Base-by-base conservation (phyloP, 2,329 filamentous ascomycete genomes). In the Amauroascus verrucosus region DNA sequence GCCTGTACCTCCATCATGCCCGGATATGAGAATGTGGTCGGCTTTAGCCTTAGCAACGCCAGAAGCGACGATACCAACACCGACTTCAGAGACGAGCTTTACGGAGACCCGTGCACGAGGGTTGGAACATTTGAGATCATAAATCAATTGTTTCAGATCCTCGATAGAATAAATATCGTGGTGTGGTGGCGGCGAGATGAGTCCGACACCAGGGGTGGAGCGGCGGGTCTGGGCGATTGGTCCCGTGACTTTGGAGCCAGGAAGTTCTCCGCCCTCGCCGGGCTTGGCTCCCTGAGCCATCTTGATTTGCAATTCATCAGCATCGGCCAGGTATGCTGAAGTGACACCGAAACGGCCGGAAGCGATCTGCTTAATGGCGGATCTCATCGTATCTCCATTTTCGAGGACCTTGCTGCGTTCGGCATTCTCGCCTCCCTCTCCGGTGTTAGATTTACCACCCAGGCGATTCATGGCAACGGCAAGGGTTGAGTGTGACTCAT, bases 161-260 rank as follows among this genome's bases (percentile, higher is more conserved):
- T 97, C 91, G 60, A 97, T 97, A 49, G 88, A 95, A 78, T 97
- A 97, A 61, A 97, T 96, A 66, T 97, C 91, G 78, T 97, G 91
- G 69, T 97, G 91, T 40, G 91, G 91, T 60, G 91, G 90, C 40
- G 91, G 91, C 20, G 89, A 95, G 67, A 97, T 97, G 44, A 97
- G 80, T 72, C 91, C 91, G 62, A 97, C 91, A 71, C 91, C 91
- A 60, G 91, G 89, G 5, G 91, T 97, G 8, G 91, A 97, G 76
- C 96, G 90, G 69, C 91, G 85, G 54, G 91, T 97, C 63, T 88
- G 86, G 54, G 88, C 91, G 70, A 97, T 97, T 6, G 88, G 87
- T 65, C 87, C 87, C 57, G 90, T 93, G 26, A 97, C 91, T 75
- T 97, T 97, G 78, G 96, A 89, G 38, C 91, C 91, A 48, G 91